A percentile compares a stretch with the other conserved stretches of the same genome.
Evolutionary conservation across 148 eudicot genomes (phyloP).

Genomic region (Rhododendron griersonianum): DNA sequence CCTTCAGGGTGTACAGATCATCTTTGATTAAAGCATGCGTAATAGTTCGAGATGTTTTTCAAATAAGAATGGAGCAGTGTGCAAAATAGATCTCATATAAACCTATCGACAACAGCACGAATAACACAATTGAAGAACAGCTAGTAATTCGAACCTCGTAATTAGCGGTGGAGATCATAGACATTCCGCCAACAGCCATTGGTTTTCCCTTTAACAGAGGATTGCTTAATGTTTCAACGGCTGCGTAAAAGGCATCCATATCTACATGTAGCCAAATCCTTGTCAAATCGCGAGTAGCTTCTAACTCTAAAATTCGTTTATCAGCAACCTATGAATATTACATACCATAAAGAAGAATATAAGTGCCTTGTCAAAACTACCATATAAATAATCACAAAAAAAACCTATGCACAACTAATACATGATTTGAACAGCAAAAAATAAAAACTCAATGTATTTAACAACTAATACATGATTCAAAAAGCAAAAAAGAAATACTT

Average conservation of each 20-base stretch:
- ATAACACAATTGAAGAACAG: not conserved
- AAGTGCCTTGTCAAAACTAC: not conserved
- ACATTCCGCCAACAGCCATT: conserved; percentile 97
- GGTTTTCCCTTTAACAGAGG: conserved; percentile 74
- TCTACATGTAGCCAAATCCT: conserved; percentile 96
- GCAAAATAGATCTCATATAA: not conserved
- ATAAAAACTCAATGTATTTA: not conserved
- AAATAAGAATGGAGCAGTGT: not conserved
- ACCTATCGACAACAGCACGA: not conserved
- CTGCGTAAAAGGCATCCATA: conserved; percentile 99
- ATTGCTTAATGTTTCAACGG: conserved; percentile 88
- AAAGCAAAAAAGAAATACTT: not conserved
- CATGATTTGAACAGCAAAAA: not conserved
- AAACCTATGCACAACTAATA: not conserved
- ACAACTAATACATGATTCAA: not conserved
- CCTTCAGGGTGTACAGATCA: conserved; percentile 45
- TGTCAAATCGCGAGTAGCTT: conserved; percentile 85
- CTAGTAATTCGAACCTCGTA: conserved; percentile 67
- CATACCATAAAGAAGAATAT: conserved; percentile 2
- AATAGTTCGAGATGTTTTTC: not conserved
- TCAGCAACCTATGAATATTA: conserved; percentile 67
- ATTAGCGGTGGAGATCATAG: conserved; percentile 97
- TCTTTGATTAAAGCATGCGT: conserved; percentile 6
- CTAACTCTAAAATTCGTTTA: conserved; percentile 64
- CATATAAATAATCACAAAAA: not conserved